A percentile compares a stretch with the other conserved stretches of the same genome.
Conservation (phyloP, 768 basidiomycete species). For the Amanita muscaria region DNA sequence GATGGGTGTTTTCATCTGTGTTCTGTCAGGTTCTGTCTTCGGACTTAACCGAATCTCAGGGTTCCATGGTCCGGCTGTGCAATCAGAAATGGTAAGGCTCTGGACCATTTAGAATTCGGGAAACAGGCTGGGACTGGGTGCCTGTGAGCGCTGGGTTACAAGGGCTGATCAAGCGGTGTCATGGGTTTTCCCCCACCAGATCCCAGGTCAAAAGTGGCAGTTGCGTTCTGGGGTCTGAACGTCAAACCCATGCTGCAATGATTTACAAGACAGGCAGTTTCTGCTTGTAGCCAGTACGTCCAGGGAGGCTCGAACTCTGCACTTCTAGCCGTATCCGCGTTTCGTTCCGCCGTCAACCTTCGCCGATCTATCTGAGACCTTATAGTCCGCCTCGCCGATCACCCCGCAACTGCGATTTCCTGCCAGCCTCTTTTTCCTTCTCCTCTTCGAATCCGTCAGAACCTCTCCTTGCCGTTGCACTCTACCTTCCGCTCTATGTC, state of each 20-base stretch:
- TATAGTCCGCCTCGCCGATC: conserved; percentile 28
- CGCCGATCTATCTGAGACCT: conserved; percentile 35
- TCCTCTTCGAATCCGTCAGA: conserved; percentile 10
- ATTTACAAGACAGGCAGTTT: conserved; percentile 31
- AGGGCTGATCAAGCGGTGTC: conserved; percentile 36
- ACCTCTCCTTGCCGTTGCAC: conserved; percentile 10
- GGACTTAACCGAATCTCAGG: conserved; percentile 42
- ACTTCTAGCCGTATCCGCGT: conserved; percentile 32
- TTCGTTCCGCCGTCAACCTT: conserved; percentile 33
- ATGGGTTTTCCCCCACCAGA: conserved; percentile 37
- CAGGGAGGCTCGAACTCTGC: conserved; percentile 23
- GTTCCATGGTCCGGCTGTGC: conserved; percentile 35
- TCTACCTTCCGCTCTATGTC: conserved; percentile 24
- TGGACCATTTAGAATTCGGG: conserved; percentile 31
- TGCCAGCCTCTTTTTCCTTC: conserved; percentile 15
- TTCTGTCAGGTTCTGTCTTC: conserved; percentile 15
- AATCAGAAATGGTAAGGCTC: conserved; percentile 33
- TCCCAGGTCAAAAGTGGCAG: conserved; percentile 29
- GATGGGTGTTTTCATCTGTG: conserved; percentile 20
- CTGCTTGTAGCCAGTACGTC: conserved; percentile 24
- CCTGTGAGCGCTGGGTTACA: conserved; percentile 36
- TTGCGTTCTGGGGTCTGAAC: conserved; percentile 36
- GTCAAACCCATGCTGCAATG: conserved; percentile 25
- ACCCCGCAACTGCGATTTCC: conserved; percentile 24
- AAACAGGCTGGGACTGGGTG: conserved; percentile 37